Base-by-base conservation (phyloP, 768 basidiomycete species). In the Lactarius akahatsu region DNA sequence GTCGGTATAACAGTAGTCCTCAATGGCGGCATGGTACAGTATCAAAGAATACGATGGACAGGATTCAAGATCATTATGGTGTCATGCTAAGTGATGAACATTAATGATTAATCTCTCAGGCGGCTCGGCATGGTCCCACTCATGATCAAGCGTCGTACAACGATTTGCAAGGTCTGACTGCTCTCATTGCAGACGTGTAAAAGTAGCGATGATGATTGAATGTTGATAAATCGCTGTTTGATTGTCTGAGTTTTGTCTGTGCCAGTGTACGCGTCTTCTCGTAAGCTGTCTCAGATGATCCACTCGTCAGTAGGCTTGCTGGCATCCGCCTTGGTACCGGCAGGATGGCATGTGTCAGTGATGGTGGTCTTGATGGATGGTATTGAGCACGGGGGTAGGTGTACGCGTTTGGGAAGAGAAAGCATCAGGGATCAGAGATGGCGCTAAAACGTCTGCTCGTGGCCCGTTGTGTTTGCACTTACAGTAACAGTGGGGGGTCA, bases 391-490 rank as follows among this genome's bases (percentile, higher is more conserved):
- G 9, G 18, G 11, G 4, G 20, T 30, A 28, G 20, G 16, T 50
- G 59, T 3, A 20, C 18, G 16, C 34, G 32, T 38, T 20, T 32
- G 15, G 20, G 10, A 13, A 23, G 23, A 63, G 13, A 47, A 55
- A 58, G 9, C 23, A 64, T 59, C 63, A 65, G 32, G 16, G 20
- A 65, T 61, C 64, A 61, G 41, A 61, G 65, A 62, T 36, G 57
- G 47, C 23, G 56, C 28, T 30, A 47, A 45, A 38, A 28, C 34
- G 36, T 18, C 10, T 38, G 15, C 50, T 54, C 32, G 56, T 47
- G 47, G 34, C 36, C 3, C 58, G 18, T 5, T 3, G 36, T n/a
- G 32, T 43, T 63, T 26, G 40, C 23, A 41, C 30, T 11, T 32
- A n/a, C n/a, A n/a, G n/a, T n/a, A 34, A n/a, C 28, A 9, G 20